A percentile compares a stretch with the other conserved stretches of the same genome.
Conservation (phyloP, 768 basidiomycete species). For the Mycena epipterygia region DNA sequence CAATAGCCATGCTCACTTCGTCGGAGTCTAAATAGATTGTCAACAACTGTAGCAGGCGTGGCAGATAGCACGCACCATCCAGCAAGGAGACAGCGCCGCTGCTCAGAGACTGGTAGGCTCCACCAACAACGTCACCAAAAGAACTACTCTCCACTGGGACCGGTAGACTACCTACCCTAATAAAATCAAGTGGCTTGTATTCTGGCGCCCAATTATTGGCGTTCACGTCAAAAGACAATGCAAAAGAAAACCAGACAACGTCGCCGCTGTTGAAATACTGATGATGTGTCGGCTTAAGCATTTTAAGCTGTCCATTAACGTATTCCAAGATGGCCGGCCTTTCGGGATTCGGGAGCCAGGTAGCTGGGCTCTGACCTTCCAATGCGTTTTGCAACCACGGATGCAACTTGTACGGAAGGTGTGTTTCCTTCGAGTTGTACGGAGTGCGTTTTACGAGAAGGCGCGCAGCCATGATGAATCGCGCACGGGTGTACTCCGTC, state of each 20-base stretch:
- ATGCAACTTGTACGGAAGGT: neutral
- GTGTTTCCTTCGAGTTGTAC: neutral
- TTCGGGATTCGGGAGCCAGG: neutral
- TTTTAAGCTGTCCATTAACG: neutral
- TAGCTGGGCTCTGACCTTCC: neutral
- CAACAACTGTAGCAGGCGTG: too few relatives aligned
- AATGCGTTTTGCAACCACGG: neutral
- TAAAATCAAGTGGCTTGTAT: conserved; percentile 4
- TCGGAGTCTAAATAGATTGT: neutral
- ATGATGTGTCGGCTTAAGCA: neutral
- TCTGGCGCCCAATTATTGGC: neutral
- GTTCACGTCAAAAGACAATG: neutral
- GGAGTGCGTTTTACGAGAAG: neutral
- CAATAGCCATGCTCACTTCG: neutral
- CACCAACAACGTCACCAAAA: neutral
- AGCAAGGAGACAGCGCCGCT: neutral
- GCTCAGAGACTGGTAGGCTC: neutral
- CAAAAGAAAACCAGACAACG: conserved; percentile 9
- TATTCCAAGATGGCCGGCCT: neutral
- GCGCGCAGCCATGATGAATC: neutral
- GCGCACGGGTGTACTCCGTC: neutral
- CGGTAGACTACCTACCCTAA: neutral
- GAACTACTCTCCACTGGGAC: neutral
- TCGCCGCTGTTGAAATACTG: neutral
- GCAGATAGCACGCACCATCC: neutral